Base-by-base conservation (phyloP, 1,139 yeast genomes). In the Candida sanyaensis region DNA sequence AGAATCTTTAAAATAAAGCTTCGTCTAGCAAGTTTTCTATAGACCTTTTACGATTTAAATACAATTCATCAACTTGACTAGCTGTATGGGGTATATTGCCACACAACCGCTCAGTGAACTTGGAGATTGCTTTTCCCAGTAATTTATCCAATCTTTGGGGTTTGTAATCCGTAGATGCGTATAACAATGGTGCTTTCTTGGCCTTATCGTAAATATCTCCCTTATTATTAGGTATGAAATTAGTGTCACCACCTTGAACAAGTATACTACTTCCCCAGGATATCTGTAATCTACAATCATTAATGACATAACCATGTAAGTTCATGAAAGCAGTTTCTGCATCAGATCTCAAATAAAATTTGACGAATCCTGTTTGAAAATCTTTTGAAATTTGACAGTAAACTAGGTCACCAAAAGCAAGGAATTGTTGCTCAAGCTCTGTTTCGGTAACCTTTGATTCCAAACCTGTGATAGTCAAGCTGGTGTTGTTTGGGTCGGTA, bases 401-500 rank as follows among this genome's bases (percentile, higher is more conserved):
- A 9, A 66, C 39, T 6, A 75, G 63, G 49, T 72, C 69, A 1
- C 80, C 80, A 59, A 69, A 75, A 5, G 66, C 53, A 6, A 65
- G 45, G 45, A 73, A 66, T 46, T 68, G 60, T 2, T 54, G 49
- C 6, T 58, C 57, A 5, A 75, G 49, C 42, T 75, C 79, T 10
- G 54, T 49, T 24, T 60, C 64, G 0, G 75, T 63, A 42, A 73
- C 55, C 27, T 59, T 60, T 3, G 65, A 56, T 2, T 66, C 56
- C 34, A 75, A 48, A 0, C 75, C 77, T 31, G 54, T 54, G 1
- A 75, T 51, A 10, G 52, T 48, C n/a, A 75, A 44, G 2, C 68
- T 64, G 6, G 73, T 64, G 50, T 73, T 74, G 45, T 63, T 49
- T 1, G 75, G 73, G 50, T 75, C 77, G 4, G 78, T 71, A 41